These are phyloP conservation scores for Diplodia scrobiculata DNA, from an alignment of 2,329 filamentous ascomycete genomes.

Conservation along the genomic window DNA sequence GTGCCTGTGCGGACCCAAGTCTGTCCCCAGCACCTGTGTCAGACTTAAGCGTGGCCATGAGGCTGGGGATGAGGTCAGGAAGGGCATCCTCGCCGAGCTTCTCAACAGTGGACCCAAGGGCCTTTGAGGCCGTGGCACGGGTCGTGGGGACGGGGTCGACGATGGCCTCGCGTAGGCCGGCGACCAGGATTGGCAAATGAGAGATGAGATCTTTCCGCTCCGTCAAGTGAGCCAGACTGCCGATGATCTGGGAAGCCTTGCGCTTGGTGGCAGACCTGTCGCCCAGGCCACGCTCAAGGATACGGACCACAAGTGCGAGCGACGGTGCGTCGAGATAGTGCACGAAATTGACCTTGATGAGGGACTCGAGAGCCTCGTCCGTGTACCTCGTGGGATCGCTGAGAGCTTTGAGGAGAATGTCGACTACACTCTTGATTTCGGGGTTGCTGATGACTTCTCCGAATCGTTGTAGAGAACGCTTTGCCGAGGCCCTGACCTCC, in stretches of 20 bases:
- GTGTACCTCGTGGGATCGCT: conserved; percentile 98
- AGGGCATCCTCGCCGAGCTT: conserved; percentile 96
- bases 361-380: conserved; percentile 85
- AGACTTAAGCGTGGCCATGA: conserved; percentile 97
- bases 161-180: conserved; percentile 82
- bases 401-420: conserved; percentile 89
- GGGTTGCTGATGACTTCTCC: conserved; percentile 98
- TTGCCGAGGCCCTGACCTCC: conserved; percentile 87
- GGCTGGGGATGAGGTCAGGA: conserved; percentile 92
- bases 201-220: conserved; percentile 91
- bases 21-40: conserved; percentile 95
- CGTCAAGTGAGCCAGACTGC: conserved; percentile 93
- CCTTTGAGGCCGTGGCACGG: conserved; percentile 91
- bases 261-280: conserved; percentile 94
- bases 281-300: conserved; percentile 85
- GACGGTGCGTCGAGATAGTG: conserved; percentile 98
- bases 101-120: conserved; percentile 92
- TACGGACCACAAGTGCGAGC: conserved; percentile 88
- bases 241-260: conserved; percentile 96
- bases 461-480: conserved; percentile 94
- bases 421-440: conserved; percentile 90
- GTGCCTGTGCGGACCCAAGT: conserved; percentile 91
- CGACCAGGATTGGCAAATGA: conserved; percentile 88
- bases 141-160: conserved; percentile 97
- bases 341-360: conserved; percentile 98